phyloP scores from a whole-genome alignment of 805 yeast genomes.

The Millerago galiae region DNA sequence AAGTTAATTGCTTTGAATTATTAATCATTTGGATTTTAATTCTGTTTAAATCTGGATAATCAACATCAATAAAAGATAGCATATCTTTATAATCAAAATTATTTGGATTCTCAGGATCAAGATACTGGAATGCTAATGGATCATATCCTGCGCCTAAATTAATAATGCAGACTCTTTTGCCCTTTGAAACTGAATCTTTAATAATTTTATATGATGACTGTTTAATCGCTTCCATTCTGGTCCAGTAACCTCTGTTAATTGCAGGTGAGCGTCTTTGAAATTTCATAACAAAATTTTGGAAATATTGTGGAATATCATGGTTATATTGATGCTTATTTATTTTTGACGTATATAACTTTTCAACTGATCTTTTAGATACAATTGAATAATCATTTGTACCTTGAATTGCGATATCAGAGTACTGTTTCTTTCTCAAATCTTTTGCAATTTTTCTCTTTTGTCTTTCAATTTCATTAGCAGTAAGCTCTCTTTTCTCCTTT shows the following conservation, averaged over 20 bases:
- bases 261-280: conserved; percentile 70
- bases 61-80: conserved; percentile 59
- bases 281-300: conserved; percentile 60
- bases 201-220: conserved; percentile 44
- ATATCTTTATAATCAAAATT: conserved; percentile 25
- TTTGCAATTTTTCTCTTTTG: conserved; percentile 30
- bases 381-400: conserved; percentile 82
- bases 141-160: conserved; percentile 80
- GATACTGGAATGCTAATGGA: conserved; percentile 49
- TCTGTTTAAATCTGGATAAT: conserved; percentile 61
- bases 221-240: conserved; percentile 65
- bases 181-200: conserved; percentile 17
- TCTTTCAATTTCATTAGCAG: conserved; percentile 8
- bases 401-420: conserved; percentile 66
- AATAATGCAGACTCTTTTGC: conserved; percentile 37
- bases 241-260: conserved; percentile 79
- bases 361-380: conserved; percentile 78
- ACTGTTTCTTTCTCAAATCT: conserved; percentile 39
- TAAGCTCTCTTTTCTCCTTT: not conserved
- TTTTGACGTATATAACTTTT: conserved; percentile 42
- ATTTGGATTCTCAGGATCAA: conserved; percentile 28
- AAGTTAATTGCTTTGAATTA: conserved; percentile 38
- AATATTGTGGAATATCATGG: conserved; percentile 36
- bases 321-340: conserved; percentile 14
- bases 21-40: conserved; percentile 50